Percentiles rank a stretch among this genome's conserved stretches.
phyloP scores from a whole-genome alignment of 805 yeast genomes.

The Ogataea corticis region DNA sequence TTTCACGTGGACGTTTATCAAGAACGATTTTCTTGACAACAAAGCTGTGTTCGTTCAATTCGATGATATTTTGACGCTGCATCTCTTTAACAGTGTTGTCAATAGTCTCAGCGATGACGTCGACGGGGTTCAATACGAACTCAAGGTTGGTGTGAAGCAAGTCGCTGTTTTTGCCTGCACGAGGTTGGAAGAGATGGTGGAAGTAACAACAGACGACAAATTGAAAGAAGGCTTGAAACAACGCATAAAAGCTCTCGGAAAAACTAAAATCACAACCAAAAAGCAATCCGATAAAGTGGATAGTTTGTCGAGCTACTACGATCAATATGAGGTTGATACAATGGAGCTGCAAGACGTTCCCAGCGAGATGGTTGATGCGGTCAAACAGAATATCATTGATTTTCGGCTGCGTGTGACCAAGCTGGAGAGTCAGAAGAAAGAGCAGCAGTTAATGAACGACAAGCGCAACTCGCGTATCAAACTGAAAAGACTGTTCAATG shows the following conservation, averaged over 20 bases:
- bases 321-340: conserved; percentile 53
- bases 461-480: conserved; percentile 48
- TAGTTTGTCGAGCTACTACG: conserved; percentile 15
- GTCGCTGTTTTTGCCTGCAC: conserved; percentile 11
- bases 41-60: conserved; percentile 30
- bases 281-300: conserved; percentile 7
- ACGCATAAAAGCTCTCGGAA: conserved; percentile 1
- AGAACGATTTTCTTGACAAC: conserved; percentile 17
- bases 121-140: not conserved
- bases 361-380: conserved; percentile 48
- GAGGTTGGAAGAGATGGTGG: conserved; percentile 10
- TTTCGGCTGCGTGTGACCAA: conserved; percentile 57
- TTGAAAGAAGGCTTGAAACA: not conserved
- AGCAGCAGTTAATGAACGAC: conserved; percentile 48
- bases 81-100: conserved; percentile 20
- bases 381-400: conserved; percentile 52
- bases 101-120: conserved; percentile 3
- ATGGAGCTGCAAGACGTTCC: conserved; percentile 60
- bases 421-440: conserved; percentile 52
- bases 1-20: conserved; percentile 29
- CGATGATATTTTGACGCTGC: conserved; percentile 28
- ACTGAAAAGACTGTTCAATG: conserved; percentile 42
- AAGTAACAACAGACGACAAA: conserved; percentile 1
- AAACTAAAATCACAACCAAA: not conserved
- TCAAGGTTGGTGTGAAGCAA: conserved; percentile 10